Conservation (phyloP, 257 asterid species). For the Solanum neorickii region DNA sequence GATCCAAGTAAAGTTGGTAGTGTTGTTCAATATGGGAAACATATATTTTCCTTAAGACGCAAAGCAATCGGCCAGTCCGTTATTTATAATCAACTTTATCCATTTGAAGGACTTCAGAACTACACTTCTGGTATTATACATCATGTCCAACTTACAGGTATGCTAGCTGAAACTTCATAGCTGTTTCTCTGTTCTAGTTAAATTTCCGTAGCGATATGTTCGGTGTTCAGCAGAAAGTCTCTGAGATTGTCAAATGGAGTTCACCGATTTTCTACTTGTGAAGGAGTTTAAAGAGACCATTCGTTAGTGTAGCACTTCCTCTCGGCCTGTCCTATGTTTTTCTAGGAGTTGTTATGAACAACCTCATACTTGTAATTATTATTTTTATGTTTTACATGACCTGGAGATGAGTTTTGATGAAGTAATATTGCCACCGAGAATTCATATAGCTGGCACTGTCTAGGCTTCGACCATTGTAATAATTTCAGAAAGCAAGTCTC, state of each 20-base stretch:
- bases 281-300: not conserved
- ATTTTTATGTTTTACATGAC: not conserved
- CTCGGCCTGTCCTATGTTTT: not conserved
- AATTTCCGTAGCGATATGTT: not conserved
- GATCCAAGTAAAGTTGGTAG: constrained; percentile 53
- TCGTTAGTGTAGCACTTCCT: not conserved
- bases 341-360: not conserved
- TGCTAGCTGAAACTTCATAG: not conserved
- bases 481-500: not conserved
- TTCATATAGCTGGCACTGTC: not conserved
- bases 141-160: constrained; percentile 83
- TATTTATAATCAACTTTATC: constrained; percentile 66
- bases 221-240: not conserved
- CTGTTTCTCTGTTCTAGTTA: not conserved
- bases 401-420: not conserved
- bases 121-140: constrained; percentile 94
- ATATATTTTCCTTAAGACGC: constrained; percentile 23
- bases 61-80: constrained; percentile 55
- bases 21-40: constrained; percentile 57
- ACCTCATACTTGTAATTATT: not conserved
- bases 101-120: constrained; percentile 66
- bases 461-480: not conserved
- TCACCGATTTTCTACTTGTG: not conserved
- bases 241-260: not conserved
- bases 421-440: not conserved